phyloP scores from a whole-genome alignment of 2,329 filamentous ascomycete species.

The Periconia digitata region DNA sequence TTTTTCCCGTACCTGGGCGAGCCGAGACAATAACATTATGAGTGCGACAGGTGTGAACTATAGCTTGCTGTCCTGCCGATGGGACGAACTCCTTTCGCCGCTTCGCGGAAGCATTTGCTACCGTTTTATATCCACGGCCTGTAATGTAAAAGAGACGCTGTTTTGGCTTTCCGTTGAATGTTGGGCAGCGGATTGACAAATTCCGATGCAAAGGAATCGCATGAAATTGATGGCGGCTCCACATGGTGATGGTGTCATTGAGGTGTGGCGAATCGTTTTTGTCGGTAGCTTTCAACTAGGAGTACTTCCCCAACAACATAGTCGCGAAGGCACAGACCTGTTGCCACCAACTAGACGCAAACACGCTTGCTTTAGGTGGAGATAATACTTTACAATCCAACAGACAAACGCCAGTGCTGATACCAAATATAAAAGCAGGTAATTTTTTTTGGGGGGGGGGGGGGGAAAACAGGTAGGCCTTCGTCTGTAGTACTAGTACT shows the following conservation, averaged over 20 bases:
- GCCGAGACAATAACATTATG: constrained; percentile 13
- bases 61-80: constrained; percentile 8
- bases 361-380: too few species aligned
- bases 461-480: too few species aligned
- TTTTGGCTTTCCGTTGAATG: neutral
- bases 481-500: too few species aligned
- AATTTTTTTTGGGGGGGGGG: too few species aligned
- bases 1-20: constrained; percentile 13
- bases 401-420: too few species aligned
- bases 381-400: too few species aligned
- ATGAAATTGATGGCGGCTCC: neutral
- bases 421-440: too few species aligned
- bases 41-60: constrained; percentile 7
- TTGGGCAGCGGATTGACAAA: neutral
- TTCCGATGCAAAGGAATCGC: neutral
- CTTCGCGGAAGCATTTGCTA: neutral
- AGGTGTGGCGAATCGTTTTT: neutral
- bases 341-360: too few species aligned
- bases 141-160: neutral
- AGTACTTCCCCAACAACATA: too few species aligned
- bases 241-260: neutral
- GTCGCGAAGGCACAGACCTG: too few species aligned
- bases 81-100: constrained; percentile 3
- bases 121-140: neutral
- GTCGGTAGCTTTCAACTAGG: too few species aligned